Conservation (phyloP, 2,329 filamentous ascomycete genomes). For the Cladosporium sp. region DNA sequence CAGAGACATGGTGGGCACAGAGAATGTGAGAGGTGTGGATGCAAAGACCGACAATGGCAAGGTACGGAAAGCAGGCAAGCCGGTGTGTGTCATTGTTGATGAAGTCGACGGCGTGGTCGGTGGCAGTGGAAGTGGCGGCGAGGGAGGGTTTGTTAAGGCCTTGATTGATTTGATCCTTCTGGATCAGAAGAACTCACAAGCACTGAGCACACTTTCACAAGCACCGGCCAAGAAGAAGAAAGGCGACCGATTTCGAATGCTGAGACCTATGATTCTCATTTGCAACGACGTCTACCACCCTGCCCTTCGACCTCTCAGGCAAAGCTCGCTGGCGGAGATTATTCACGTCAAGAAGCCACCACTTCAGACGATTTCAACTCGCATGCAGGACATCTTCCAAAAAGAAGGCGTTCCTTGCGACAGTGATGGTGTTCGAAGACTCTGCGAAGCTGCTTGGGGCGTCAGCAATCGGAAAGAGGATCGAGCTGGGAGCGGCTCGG, state of each 20-base stretch:
- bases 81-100: constrained; percentile 90
- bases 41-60: constrained; percentile 49
- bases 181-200: constrained; percentile 72
- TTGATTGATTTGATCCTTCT: constrained; percentile 82
- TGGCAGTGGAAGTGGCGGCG: constrained; percentile 66
- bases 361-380: constrained; percentile 75
- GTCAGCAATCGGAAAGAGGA: constrained; percentile 67
- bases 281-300: constrained; percentile 97
- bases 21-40: constrained; percentile 76
- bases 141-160: constrained; percentile 93
- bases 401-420: constrained; percentile 87
- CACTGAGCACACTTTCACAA: constrained; percentile 31
- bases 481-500: constrained; percentile 48
- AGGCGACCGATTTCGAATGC: constrained; percentile 78
- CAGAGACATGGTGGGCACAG: constrained; percentile 84
- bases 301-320: constrained; percentile 78
- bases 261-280: constrained; percentile 85
- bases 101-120: constrained; percentile 93
- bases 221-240: constrained; percentile 56
- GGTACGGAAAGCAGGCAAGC: constrained; percentile 69
- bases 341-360: constrained; percentile 87
- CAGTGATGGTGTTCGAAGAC: constrained; percentile 76
- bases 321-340: constrained; percentile 79
- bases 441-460: constrained; percentile 80
- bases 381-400: constrained; percentile 78